These are phyloP conservation scores for Sequoiadendron giganteum DNA, from an alignment of 75 land plant genomes.

Conservation along the genomic window DNA sequence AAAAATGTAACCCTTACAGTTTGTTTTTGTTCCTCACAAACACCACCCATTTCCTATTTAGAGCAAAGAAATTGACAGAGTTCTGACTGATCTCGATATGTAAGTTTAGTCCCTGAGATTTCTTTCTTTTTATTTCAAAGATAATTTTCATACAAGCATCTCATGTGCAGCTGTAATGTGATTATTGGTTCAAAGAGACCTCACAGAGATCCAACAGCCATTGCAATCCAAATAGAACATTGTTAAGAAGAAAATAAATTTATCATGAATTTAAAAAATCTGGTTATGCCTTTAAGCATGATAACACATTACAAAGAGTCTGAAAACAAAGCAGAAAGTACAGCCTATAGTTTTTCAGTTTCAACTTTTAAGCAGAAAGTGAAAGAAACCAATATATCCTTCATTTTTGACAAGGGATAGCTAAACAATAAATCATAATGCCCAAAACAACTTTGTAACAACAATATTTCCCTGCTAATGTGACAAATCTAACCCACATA, in stretches of 20 bases:
- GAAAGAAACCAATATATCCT: not conserved
- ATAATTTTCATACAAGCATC: not conserved
- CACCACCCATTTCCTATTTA: not conserved
- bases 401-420: not conserved
- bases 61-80: not conserved
- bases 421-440: not conserved
- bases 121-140: not conserved
- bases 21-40: not conserved
- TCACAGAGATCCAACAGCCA: not conserved
- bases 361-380: not conserved
- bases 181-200: not conserved
- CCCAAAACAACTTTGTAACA: not conserved
- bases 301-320: not conserved
- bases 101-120: not conserved
- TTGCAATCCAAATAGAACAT: not conserved
- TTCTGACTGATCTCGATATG: not conserved
- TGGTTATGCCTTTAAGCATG: not conserved
- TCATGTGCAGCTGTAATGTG: not conserved
- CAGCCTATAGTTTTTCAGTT: not conserved
- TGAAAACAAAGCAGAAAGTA: conserved; percentile 1
- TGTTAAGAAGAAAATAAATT: not conserved
- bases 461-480: not conserved
- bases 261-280: not conserved
- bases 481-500: not conserved
- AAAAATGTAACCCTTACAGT: not conserved